These are phyloP conservation scores for Silene conica DNA, from an alignment of 148 eudicot species.

Conservation along the genomic window DNA sequence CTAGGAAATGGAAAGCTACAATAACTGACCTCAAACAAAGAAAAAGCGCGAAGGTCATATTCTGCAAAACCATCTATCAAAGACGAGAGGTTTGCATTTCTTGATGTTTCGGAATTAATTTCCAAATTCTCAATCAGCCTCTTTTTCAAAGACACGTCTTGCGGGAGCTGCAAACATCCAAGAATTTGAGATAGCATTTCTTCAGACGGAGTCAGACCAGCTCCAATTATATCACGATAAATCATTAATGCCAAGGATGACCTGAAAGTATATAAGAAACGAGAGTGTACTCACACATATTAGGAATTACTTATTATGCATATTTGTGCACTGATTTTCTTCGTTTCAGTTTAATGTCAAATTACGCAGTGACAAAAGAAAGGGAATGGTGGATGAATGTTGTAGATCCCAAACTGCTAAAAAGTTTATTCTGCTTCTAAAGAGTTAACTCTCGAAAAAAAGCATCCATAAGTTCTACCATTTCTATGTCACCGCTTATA, in stretches of 20 bases:
- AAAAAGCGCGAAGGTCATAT: slow-evolving; percentile 90
- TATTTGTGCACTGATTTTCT: too few species aligned
- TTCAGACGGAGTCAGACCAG: slow-evolving; percentile 58
- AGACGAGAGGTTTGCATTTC: slow-evolving; percentile 52
- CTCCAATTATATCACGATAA: slow-evolving; percentile 71
- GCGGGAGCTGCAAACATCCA: slow-evolving; percentile 83
- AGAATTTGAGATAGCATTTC: slow-evolving; percentile 74
- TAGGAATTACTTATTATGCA: too few species aligned
- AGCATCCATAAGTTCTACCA: neutral
- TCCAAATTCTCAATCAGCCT: slow-evolving; percentile 69
- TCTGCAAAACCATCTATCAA: slow-evolving; percentile 91
- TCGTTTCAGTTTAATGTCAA: too few species aligned
- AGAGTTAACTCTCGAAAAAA: neutral
- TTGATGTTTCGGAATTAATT: slow-evolving; percentile 43
- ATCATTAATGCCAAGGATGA: slow-evolving; percentile 69
- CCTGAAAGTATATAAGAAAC: slow-evolving; percentile 41
- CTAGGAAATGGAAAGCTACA: neutral
- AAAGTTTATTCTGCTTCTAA: neutral
- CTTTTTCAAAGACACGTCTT: slow-evolving; percentile 48
- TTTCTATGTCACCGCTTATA: slow-evolving; percentile 4
- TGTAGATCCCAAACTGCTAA: too few species aligned
- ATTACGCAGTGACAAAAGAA: too few species aligned
- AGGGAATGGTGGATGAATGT: too few species aligned
- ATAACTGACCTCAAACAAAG: slow-evolving; percentile 74
- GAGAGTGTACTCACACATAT: too few species aligned